Evolutionary conservation across 805 yeast species (phyloP).

Genomic region (Wickerhamomyces bisporus): DNA sequence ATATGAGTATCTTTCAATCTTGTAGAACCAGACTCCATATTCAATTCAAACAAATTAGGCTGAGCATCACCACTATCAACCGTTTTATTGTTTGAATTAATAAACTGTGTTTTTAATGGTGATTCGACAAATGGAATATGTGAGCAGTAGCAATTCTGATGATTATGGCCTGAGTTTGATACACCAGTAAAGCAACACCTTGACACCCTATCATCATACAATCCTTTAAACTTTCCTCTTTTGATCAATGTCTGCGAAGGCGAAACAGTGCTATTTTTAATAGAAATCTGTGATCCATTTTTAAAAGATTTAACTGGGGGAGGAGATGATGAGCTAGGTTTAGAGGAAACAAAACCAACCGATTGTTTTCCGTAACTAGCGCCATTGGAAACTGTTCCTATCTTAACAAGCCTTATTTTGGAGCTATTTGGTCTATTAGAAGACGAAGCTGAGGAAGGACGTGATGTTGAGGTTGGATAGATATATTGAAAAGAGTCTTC

Average conservation of each 20-base stretch:
- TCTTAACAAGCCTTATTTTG: not conserved
- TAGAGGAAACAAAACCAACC: too few species aligned
- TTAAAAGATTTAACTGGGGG: too few species aligned
- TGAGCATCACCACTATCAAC: not conserved
- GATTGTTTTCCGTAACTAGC: not conserved
- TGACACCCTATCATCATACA: constrained; percentile 21
- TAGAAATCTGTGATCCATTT: not conserved
- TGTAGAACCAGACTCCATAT: too few species aligned
- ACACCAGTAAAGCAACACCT: constrained; percentile 15
- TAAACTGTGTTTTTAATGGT: constrained; percentile 7
- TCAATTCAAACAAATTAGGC: not conserved
- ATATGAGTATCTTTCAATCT: not conserved
- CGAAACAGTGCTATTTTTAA: too few species aligned
- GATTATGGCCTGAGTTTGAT: constrained; percentile 1
- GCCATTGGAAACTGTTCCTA: not conserved
- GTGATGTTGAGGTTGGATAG: not conserved
- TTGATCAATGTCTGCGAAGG: constrained; percentile 8
- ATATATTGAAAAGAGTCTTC: constrained; percentile 1
- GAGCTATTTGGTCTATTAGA: not conserved
- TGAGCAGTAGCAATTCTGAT: constrained; percentile 9
- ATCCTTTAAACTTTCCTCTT: constrained; percentile 26
- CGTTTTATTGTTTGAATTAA: not conserved
- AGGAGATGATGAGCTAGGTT: too few species aligned
- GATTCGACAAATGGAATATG: constrained; percentile 13
- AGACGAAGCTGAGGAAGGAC: not conserved